Evolutionary conservation across 805 yeast genomes (phyloP).

Genomic region (Candida ovalis): DNA sequence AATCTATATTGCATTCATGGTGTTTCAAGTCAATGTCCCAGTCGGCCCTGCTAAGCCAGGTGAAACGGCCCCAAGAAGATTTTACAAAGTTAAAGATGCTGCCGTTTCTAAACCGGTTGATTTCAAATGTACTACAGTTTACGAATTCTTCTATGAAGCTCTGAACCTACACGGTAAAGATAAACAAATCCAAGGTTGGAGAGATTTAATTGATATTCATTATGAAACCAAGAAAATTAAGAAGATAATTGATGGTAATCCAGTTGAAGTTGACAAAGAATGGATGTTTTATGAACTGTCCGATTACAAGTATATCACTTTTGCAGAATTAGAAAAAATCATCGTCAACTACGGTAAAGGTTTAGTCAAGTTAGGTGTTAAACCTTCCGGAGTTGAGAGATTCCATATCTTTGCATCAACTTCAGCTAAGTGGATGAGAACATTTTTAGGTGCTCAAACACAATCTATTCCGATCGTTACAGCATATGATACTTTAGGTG

Average conservation of each 20-base stretch:
- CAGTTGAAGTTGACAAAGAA: slow-evolving; percentile 67
- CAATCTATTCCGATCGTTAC: slow-evolving; percentile 87
- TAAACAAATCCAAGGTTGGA: slow-evolving; percentile 65
- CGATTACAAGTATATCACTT: slow-evolving; percentile 64
- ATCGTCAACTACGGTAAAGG: slow-evolving; percentile 69
- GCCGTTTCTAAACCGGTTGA: slow-evolving; percentile 59
- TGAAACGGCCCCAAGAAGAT: slow-evolving; percentile 82
- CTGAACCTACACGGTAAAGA: slow-evolving; percentile 51
- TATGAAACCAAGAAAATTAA: slow-evolving; percentile 70
- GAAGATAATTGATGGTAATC: slow-evolving; percentile 76
- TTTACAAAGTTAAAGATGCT: slow-evolving; percentile 41
- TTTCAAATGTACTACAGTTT: slow-evolving; percentile 61
- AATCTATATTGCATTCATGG: slow-evolving; percentile 15
- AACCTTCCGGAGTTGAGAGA: slow-evolving; percentile 55
- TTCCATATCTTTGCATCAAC: slow-evolving; percentile 87
- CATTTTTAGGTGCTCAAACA: slow-evolving; percentile 71
- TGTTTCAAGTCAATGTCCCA: slow-evolving; percentile 43
- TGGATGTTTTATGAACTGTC: slow-evolving; percentile 85
- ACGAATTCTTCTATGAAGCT: slow-evolving; percentile 64
- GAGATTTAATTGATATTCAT: slow-evolving; percentile 71
- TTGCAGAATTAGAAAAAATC: slow-evolving; percentile 47
- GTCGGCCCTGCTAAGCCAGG: slow-evolving; percentile 71
- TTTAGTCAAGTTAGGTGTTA: slow-evolving; percentile 65
- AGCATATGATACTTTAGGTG: slow-evolving; percentile 94
- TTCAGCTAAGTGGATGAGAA: slow-evolving; percentile 86